Base-by-base conservation (phyloP, 257 asterid species). In the Nicotiana undulata region DNA sequence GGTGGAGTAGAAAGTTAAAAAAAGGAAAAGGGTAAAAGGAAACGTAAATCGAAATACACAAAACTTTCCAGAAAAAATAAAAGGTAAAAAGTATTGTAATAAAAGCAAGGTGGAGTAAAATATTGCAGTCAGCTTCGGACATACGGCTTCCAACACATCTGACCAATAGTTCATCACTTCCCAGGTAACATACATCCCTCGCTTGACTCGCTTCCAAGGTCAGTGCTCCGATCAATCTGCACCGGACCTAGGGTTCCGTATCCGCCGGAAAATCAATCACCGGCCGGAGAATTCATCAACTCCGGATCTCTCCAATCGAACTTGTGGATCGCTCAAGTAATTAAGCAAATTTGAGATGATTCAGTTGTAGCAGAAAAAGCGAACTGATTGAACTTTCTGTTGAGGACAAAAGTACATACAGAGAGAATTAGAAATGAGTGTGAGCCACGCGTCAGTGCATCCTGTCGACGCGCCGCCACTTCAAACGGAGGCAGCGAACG, bases 401-500 rank as follows among this genome's bases (percentile, higher is more conserved):
- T 51, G 16, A 40, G 13, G 58, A 72, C 78, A 6, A 46, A 44
- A 12, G 29, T 59, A 59, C 3, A 11, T 51, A 28, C 4, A 28
- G n/a, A 28, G 12, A 46, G 2, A 72, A 40, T 8, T 20, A 56
- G 68, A 64, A 37, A 94, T 95, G 99, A 93, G 90, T 85, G 86
- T 87, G 88, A 87, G 93, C 85, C 97, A 89, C 90, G 96, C 95
- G 72, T 87, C 97, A 84, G 97, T 96, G 86, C 98, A 96, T 84
- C 99, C 99, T 4, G 94, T 91, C 64, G 98, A 90, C 86, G 97
- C 91, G 86, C 98, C 98, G 89, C 97, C 97, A 87, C 72, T 88
- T 84, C 96, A 91, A 90, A 94, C 97, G 58, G 98, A 94, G 81
- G 95, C 93, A 18, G 97, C 93, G 44, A 89, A 89, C 85, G 86